Conservation (phyloP, 768 basidiomycete species). For the Coprinellus micaceus region DNA sequence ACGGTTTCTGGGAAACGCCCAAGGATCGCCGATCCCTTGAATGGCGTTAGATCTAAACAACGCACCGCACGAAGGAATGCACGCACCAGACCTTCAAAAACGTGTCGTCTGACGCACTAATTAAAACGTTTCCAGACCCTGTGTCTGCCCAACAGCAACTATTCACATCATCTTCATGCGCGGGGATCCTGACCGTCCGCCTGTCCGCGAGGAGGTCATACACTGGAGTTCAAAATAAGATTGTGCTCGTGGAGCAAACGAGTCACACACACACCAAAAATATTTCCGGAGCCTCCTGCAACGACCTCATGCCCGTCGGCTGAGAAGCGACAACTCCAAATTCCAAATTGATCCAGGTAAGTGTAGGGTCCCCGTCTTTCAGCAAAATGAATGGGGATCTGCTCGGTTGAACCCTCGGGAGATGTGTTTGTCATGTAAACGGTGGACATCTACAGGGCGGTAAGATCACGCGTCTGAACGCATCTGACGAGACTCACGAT, state of each 20-base stretch:
- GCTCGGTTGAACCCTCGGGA: constrained; percentile 54
- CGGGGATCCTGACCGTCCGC: constrained; percentile 80
- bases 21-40: constrained; percentile 56
- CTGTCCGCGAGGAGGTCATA: constrained; percentile 84
- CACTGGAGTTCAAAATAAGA: constrained; percentile 44
- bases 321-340: constrained; percentile 95
- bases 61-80: constrained; percentile 24
- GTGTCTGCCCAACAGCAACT: constrained; percentile 96
- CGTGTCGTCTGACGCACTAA: constrained; percentile 93
- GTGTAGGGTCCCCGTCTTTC: constrained; percentile 34
- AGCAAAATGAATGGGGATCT: constrained; percentile 59
- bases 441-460: constrained; percentile 50
- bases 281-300: constrained; percentile 82
- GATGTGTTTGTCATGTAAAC: constrained; percentile 70
- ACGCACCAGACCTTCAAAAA: constrained; percentile 92
- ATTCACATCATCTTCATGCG: constrained; percentile 90
- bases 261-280: constrained; percentile 48
- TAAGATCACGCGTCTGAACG: not conserved
- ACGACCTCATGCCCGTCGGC: constrained; percentile 95
- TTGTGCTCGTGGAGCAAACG: not conserved
- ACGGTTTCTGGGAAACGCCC: constrained; percentile 64
- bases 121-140: constrained; percentile 86
- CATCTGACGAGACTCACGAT: constrained; percentile 49
- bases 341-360: constrained; percentile 55
- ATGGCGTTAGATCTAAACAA: not conserved